Conservation (phyloP, 2,329 filamentous ascomycete genomes). For the Stachybotrys echinatus region DNA sequence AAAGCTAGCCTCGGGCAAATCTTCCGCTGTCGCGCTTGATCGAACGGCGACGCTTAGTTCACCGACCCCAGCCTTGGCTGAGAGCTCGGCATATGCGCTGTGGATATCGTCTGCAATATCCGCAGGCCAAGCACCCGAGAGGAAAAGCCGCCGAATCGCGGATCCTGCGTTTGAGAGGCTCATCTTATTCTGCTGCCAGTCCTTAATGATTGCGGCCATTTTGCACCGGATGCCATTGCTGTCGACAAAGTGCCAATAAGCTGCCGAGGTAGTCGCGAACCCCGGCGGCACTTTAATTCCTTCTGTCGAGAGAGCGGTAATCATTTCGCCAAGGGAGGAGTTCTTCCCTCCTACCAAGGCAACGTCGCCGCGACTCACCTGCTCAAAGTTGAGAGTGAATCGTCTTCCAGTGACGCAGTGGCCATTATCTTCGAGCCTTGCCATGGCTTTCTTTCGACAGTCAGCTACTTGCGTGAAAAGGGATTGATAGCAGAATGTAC, state of each 20-base stretch:
- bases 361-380: conserved; percentile 8
- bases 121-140: conserved; percentile 22
- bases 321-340: conserved; percentile 32
- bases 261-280: conserved; percentile 26
- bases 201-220: conserved; percentile 17
- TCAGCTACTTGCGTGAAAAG: background rate
- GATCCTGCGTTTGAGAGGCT: conserved; percentile 24
- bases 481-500: background rate
- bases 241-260: conserved; percentile 27
- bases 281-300: conserved; percentile 26
- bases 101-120: conserved; percentile 21
- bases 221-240: conserved; percentile 22
- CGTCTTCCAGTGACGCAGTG: background rate
- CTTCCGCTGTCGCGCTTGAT: conserved; percentile 32
- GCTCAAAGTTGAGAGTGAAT: conserved; percentile 13
- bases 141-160: conserved; percentile 20
- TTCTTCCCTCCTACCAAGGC: conserved; percentile 30
- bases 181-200: conserved; percentile 22
- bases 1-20: conserved; percentile 31
- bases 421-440: background rate
- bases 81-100: conserved; percentile 21
- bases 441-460: background rate
- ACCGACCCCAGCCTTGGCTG: conserved; percentile 9
- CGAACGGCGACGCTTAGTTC: conserved; percentile 28
- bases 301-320: conserved; percentile 18